These are phyloP conservation scores for Houttuynia cordata DNA, from an alignment of 164 flowering plant genomes.

Conservation along the genomic window DNA sequence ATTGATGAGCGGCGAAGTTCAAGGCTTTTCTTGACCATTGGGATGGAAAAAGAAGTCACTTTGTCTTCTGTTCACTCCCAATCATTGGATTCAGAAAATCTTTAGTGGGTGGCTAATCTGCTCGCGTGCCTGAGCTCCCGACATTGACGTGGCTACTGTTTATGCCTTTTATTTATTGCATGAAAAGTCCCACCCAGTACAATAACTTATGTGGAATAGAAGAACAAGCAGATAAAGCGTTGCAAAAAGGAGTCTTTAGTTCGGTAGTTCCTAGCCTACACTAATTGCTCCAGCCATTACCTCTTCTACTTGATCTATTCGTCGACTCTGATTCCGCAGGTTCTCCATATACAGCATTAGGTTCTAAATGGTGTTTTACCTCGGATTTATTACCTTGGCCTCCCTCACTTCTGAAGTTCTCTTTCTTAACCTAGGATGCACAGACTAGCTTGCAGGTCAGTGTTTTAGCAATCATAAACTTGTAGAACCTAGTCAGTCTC, in stretches of 20 bases:
- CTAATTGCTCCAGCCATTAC: no score
- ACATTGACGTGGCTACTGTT: constrained; percentile 3
- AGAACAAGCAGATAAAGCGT: not conserved
- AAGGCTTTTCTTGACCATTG: not conserved
- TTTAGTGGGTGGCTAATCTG: constrained; percentile 5
- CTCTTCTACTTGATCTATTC: no score
- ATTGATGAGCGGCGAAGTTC: not conserved
- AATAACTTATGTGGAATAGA: not conserved
- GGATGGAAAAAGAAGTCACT: not conserved
- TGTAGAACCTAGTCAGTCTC: no score
- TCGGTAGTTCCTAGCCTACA: no score
- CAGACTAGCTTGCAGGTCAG: no score
- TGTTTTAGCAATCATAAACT: no score
- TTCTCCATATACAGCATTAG: no score
- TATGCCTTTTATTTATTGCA: not conserved
- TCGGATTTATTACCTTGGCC: no score
- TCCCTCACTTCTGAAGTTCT: no score
- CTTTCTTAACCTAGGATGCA: no score
- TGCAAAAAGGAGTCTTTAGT: not conserved
- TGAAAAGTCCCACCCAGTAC: constrained; percentile 10
- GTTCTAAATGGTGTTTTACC: no score
- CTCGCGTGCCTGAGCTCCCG: constrained; percentile 5
- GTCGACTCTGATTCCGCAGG: no score
- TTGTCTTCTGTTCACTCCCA: constrained; percentile 1
- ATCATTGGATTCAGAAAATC: constrained; percentile 12